These are phyloP conservation scores for Xylaria sp. DNA, from an alignment of 2,329 filamentous ascomycete species.

Conservation along the genomic window DNA sequence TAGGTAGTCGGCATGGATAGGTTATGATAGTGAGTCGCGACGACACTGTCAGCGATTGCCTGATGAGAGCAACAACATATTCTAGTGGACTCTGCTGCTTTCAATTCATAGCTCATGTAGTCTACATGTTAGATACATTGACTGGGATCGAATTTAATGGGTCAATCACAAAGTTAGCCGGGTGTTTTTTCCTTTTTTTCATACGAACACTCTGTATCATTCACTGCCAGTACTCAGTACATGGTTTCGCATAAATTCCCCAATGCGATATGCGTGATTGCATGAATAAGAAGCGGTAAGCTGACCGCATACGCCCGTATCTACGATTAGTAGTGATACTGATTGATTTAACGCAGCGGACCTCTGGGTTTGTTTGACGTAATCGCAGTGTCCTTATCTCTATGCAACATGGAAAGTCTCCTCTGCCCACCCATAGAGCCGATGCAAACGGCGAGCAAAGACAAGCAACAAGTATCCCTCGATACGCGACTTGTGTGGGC, in stretches of 20 bases:
- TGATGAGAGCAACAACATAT: background rate
- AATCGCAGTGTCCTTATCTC: background rate
- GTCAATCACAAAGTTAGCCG: background rate
- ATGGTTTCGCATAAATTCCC: background rate
- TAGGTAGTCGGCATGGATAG: too few species aligned
- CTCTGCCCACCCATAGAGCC: conserved; percentile 53
- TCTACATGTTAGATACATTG: background rate
- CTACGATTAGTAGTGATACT: background rate
- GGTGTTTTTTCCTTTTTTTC: background rate
- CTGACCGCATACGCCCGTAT: background rate
- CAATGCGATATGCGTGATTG: background rate
- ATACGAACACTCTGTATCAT: background rate
- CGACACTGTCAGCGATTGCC: background rate
- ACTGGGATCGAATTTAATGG: too few species aligned
- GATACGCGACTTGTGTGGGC: conserved; percentile 53
- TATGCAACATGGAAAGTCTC: conserved; percentile 47
- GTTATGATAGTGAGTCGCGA: too few species aligned
- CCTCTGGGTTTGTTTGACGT: background rate
- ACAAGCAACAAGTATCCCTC: conserved; percentile 49
- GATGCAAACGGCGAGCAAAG: conserved; percentile 49
- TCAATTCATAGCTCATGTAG: background rate
- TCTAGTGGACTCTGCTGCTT: background rate
- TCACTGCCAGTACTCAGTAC: background rate
- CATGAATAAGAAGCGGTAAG: background rate
- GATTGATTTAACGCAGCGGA: background rate